Evolutionary conservation across 2,329 filamentous ascomycete species (phyloP), one percentile per base, ranked within the genome.

Genomic region (Chrysoporthe austroafricana): DNA sequence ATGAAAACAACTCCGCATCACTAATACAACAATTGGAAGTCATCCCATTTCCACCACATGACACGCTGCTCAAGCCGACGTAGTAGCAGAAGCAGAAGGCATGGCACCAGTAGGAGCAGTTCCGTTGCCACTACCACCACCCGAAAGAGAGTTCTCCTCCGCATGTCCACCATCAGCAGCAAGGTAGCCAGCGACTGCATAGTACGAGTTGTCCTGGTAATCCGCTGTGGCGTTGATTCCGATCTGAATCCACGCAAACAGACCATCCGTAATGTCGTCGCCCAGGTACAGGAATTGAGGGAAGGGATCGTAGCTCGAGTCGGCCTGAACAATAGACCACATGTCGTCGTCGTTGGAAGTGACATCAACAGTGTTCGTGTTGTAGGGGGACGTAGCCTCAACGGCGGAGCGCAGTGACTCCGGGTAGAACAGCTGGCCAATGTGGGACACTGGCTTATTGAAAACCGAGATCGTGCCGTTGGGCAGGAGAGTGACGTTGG

Each of bases 241-340:
- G 39, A 84, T 79, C 68, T 79, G 78, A 69, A 84, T 84, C 82
- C 82, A 84, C 14, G 80, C 81, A 48, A 84, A 79, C 36, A 84
- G 72, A 21, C 83, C 82, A 69, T 84, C 82, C 13, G 77, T 72
- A 26, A 84, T 73, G 26, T 77, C 75, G 42, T 85, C 80, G 4
- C 85, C 84, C 36, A 87, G 81, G 64, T 84, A 82, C 54, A 84
- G 76, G 70, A 82, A 86, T 74, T 86, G 80, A 32, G 84, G 78
- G 74, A 86, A 79, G 1, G 84, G 85, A 70, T 85, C 82, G 68
- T 70, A 77, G 61, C 62, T 71, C 52, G 67, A 68, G 59, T 75
- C 73, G 39, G 74, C 72, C 54, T 73, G 71, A 46, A 76, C 57
- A 54, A 77, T 69, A 46, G 71, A 72, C 75, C 75, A 77, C 75